Evolutionary conservation across 495 filamentous ascomycete genomes (phyloP), one percentile per base, ranked within the genome.

Genomic region (Rostrohypoxylon terebratum): DNA sequence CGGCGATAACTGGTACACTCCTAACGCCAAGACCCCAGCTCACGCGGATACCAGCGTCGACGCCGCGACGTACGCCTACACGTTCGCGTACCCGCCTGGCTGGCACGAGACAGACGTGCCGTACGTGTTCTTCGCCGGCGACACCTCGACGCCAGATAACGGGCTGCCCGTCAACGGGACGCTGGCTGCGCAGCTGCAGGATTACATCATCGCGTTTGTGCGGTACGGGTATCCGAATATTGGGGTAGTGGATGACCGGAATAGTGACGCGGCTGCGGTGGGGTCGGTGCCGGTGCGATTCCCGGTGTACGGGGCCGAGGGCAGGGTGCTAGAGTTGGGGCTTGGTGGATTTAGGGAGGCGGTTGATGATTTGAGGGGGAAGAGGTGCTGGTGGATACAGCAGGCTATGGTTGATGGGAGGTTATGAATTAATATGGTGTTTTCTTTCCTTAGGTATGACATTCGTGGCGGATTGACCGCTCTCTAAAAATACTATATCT

Each of bases 1-100:
- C 1, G 11, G 38, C 38, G 1, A 13, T 14, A 42, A 42, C 1
- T n/a, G 9, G 9, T 13, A n/a, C 38, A 2, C 25, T 4, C 25
- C 25, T n/a, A 42, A 45, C 5, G 47, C 47, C 10, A 21, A 50
- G 25, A 28, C 25, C 4, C 25, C 25, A 10, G 18, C 47, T 23
- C 23, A 21, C 23, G 10, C 5, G 6, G 23, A 50, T 50, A 10
- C 47, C 7, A 7, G 34, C 9, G 34, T 38, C n/a, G 8, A 48
- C 20, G 44, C 5, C 0, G 71, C 85, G 38, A 86, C 86, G 1
- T 90, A 85, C 72, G 78, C 83, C 3, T 93, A 92, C 73, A 72
- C 84, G 14, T 92, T 92, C 77, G 84, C 81, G 70, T 80, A 92
- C 54, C 83, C 86, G 6, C 89, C 90, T 0, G 89, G 79, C 4